These are phyloP conservation scores for Salvia miltiorrhiza DNA, from an alignment of 257 asterid species.

Conservation along the genomic window DNA sequence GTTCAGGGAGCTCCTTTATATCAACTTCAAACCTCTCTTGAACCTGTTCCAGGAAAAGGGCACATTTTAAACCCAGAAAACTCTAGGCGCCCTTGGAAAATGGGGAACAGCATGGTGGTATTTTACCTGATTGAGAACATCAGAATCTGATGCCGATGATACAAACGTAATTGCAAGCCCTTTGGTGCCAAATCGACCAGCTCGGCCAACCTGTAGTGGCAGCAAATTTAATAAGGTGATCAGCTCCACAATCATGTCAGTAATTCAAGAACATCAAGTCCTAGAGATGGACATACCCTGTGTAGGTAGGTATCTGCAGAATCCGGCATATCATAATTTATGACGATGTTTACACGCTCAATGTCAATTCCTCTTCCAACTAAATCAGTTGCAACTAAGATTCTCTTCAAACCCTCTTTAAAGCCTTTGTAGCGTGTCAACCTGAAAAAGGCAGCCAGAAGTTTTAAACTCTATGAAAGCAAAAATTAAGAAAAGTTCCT, in stretches of 20 bases:
- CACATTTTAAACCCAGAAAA: background rate
- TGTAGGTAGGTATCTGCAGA: slow-evolving; percentile 83
- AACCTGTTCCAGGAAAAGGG: slow-evolving; percentile 36
- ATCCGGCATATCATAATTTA: slow-evolving; percentile 87
- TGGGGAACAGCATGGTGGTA: background rate
- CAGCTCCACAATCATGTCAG: background rate
- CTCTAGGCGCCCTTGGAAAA: background rate
- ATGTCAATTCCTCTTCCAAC: slow-evolving; percentile 87
- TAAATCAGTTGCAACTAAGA: slow-evolving; percentile 79
- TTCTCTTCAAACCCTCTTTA: slow-evolving; percentile 82
- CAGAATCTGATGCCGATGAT: slow-evolving; percentile 76
- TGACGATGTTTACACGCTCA: slow-evolving; percentile 77
- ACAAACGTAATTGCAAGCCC: slow-evolving; percentile 91
- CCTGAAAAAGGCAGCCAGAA: slow-evolving; percentile 31
- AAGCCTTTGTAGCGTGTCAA: slow-evolving; percentile 73
- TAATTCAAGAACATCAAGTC: background rate
- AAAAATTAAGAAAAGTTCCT: background rate
- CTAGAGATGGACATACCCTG: slow-evolving; percentile 42
- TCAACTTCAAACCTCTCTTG: slow-evolving; percentile 88
- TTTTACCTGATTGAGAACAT: slow-evolving; percentile 66
- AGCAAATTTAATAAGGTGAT: background rate
- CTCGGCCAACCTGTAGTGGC: slow-evolving; percentile 63
- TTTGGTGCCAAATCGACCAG: slow-evolving; percentile 84
- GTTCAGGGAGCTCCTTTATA: slow-evolving; percentile 81
- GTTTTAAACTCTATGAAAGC: too few species aligned